Evolutionary conservation across 192 early-diverging fungal genomes (phyloP).

Genomic region (Coemansia sp.): DNA sequence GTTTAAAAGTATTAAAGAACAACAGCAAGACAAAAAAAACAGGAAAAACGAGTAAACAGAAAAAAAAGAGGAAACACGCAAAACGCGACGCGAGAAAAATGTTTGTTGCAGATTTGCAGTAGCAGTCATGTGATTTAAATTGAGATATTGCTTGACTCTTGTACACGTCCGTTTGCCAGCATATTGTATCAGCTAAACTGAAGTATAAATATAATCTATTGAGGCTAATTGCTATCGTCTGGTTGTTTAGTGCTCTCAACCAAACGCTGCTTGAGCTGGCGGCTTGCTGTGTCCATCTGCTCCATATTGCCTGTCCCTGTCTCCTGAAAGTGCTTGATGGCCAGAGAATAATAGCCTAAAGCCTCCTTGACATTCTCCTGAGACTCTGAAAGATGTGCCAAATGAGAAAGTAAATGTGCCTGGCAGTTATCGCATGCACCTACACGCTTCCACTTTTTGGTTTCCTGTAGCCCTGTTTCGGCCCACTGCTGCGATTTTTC

Average conservation of each 20-base stretch:
- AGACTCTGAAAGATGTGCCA: conserved; percentile 11
- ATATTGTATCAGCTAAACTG: background rate
- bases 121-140: background rate
- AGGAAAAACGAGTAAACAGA: background rate
- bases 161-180: background rate
- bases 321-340: conserved; percentile 14
- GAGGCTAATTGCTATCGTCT: no score
- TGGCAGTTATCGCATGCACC: conserved; percentile 44
- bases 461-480: conserved; percentile 8
- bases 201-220: background rate
- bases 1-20: background rate
- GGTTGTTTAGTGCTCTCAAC: background rate
- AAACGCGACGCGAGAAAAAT: background rate
- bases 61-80: background rate
- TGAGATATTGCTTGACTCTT: background rate
- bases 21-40: background rate
- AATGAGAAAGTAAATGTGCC: conserved; percentile 24
- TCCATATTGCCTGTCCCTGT: conserved; percentile 34
- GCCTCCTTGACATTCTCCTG: background rate
- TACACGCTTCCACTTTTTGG: conserved; percentile 2
- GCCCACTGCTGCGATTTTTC: conserved; percentile 27
- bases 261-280: conserved; percentile 3
- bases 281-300: conserved; percentile 15
- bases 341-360: background rate
- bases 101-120: background rate